Evolutionary conservation across 2,329 filamentous ascomycete species (phyloP).

Genomic region (Scolecobasidium constrictum): DNA sequence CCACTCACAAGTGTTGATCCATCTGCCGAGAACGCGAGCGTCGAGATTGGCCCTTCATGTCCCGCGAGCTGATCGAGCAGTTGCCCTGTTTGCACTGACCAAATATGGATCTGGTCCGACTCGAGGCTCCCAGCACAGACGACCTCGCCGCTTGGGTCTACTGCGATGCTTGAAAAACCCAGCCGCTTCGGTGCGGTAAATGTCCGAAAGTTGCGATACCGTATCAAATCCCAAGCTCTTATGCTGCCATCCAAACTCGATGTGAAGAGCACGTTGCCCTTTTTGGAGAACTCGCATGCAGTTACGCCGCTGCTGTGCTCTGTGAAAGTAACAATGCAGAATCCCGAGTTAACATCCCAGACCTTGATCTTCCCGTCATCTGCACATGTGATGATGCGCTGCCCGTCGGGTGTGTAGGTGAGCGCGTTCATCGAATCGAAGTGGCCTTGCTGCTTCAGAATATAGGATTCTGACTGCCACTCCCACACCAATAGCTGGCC

Average conservation of each 20-base stretch:
- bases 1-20: slow-evolving; percentile 77
- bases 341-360: slow-evolving; percentile 93
- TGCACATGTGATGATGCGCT: slow-evolving; percentile 82
- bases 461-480: slow-evolving; percentile 98
- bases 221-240: slow-evolving; percentile 88
- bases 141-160: slow-evolving; percentile 95
- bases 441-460: slow-evolving; percentile 95
- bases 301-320: slow-evolving; percentile 94
- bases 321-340: slow-evolving; percentile 96
- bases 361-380: slow-evolving; percentile 98
- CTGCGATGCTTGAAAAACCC: slow-evolving; percentile 86
- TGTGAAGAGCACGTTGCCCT: slow-evolving; percentile 92
- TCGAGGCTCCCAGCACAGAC: slow-evolving; percentile 91
- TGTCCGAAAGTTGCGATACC: slow-evolving; percentile 93
- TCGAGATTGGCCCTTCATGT: slow-evolving; percentile 87
- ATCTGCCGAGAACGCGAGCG: slow-evolving; percentile 79
- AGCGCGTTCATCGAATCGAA: slow-evolving; percentile 92
- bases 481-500: slow-evolving; percentile 98
- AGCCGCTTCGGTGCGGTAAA: slow-evolving; percentile 88
- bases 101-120: slow-evolving; percentile 95
- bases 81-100: slow-evolving; percentile 97
- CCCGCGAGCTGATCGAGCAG: slow-evolving; percentile 82
- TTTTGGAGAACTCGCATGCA: slow-evolving; percentile 87
- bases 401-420: slow-evolving; percentile 86
- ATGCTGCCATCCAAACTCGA: slow-evolving; percentile 90